Evolutionary conservation across 768 basidiomycete genomes (phyloP).

Genomic region (Suillus bovinus): DNA sequence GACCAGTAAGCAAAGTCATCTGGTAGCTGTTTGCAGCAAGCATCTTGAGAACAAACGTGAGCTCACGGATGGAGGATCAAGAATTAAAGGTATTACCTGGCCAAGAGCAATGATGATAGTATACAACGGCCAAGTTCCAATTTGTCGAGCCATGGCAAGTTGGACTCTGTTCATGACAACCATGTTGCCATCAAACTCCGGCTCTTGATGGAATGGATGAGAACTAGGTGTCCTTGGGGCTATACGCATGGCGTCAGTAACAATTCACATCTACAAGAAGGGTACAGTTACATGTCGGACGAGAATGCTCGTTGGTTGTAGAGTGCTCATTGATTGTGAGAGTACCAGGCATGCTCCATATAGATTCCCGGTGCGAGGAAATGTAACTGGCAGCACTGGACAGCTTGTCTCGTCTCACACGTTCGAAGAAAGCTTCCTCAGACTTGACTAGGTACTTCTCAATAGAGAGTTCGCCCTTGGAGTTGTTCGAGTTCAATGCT

Average conservation of each 20-base stretch:
- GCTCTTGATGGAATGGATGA: constrained; percentile 50
- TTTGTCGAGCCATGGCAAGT: constrained; percentile 76
- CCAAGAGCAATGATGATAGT: constrained; percentile 86
- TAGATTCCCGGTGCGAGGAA: constrained; percentile 77
- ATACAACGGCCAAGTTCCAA: constrained; percentile 89
- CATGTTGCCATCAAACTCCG: constrained; percentile 55
- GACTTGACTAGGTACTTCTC: constrained; percentile 89
- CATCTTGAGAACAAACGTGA: constrained; percentile 49
- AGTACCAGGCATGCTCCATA: constrained; percentile 70
- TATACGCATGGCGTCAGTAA: constrained; percentile 16
- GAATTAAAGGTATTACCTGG: constrained; percentile 48
- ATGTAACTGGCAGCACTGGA: constrained; percentile 78
- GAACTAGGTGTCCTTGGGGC: constrained; percentile 49
- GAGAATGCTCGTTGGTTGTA: constrained; percentile 57
- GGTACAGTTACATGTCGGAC: constrained; percentile 67
- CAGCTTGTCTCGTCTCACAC: constrained; percentile 85
- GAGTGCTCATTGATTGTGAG: constrained; percentile 42
- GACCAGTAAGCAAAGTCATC: constrained; percentile 85
- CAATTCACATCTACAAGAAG: constrained; percentile 1
- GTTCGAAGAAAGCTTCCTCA: constrained; percentile 91
- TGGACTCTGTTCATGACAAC: constrained; percentile 84
- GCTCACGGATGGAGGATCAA: constrained; percentile 7
- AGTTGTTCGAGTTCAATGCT: constrained; percentile 77
- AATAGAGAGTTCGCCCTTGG: constrained; percentile 88
- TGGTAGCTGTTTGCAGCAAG: constrained; percentile 92